Base-by-base conservation (phyloP, 2,329 filamentous ascomycete species). In the Exophiala lecanii-corni region DNA sequence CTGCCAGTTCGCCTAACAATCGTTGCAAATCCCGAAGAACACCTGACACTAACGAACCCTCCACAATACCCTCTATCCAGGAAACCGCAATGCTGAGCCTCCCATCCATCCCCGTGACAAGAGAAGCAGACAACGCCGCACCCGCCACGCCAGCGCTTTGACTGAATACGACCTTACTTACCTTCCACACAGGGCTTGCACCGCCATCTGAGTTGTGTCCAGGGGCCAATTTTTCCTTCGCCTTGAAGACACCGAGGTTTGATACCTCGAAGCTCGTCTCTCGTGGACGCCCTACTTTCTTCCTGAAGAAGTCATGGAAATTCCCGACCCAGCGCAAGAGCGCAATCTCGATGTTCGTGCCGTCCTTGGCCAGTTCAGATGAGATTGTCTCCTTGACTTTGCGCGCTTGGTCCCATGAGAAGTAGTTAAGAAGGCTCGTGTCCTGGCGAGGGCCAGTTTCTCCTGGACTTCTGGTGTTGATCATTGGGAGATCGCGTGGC, bases 41-140 rank as follows among this genome's bases (percentile, higher is more conserved):
- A 12, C 50, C 36, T 49, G 20, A 58, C 55, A 61, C 43, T 21
- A 58, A 39, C 13, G 43, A 43, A 4, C 45, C 49, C 20, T 62
- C 62, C 13, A 67, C 57, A 43, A 63, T 57, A 3, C 59, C 62
- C 10, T 64, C 57, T 44, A 62, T 59, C 70, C 70, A 73, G 18
- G 57, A 60, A 45, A 71, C 64, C 2, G 58, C 60, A 15, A 72
- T 20, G 30, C 35, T 41, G 19, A 41, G 39, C 9, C 31, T 6
- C 3, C 28, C 30, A 20, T 41, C 39, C 7, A 5, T 28, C n/a
- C 39, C 39, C 5, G 39, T 41, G 5, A 35, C 39, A n/a, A 41
- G 19, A 5, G 39, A 41, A 5, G 17, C n/a, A 6, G 21, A 18
- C 13, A 41, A n/a, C 9, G 39, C 28, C 15, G 39, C 28, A n/a